These are phyloP conservation scores for Mycena vulgaris DNA, from an alignment of 768 basidiomycete genomes.

Conservation along the genomic window DNA sequence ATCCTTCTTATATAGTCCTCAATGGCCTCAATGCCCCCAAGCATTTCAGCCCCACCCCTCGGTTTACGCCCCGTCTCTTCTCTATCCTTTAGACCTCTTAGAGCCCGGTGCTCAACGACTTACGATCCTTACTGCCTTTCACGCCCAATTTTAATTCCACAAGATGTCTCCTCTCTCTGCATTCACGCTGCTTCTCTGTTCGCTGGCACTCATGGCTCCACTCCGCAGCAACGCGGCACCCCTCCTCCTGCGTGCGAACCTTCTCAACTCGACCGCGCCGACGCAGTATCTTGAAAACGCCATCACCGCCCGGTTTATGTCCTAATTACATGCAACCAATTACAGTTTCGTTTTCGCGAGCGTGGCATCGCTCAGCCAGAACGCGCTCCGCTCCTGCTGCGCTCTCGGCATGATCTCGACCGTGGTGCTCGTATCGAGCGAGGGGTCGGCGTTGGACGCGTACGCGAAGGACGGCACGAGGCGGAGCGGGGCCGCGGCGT, in stretches of 20 bases:
- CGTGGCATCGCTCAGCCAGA: not conserved
- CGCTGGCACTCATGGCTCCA: constrained; percentile 14
- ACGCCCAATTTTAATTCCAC: constrained; percentile 7
- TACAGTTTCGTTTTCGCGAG: not conserved
- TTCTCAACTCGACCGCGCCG: constrained; percentile 25
- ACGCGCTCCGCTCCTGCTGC: not conserved
- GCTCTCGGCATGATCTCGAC: not conserved
- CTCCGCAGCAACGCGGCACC: constrained; percentile 23
- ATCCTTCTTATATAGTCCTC: constrained; percentile 27
- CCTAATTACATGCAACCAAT: not conserved
- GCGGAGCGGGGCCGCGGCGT: not conserved
- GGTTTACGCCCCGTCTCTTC: not conserved
- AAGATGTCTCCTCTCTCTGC: constrained; percentile 20
- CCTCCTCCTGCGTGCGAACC: not conserved
- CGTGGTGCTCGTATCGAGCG: not conserved
- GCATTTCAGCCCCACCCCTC: not conserved
- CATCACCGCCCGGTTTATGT: constrained; percentile 63
- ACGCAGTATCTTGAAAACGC: constrained; percentile 54
- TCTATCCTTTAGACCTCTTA: not conserved
- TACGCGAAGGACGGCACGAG: not conserved
- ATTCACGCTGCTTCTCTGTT: not conserved
- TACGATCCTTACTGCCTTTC: constrained; percentile 27
- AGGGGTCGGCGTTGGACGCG: not conserved
- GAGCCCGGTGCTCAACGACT: constrained; percentile 37
- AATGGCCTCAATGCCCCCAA: not conserved